phyloP scores from a whole-genome alignment of 2,329 filamentous ascomycete genomes.

The Erysiphe pulchra region DNA sequence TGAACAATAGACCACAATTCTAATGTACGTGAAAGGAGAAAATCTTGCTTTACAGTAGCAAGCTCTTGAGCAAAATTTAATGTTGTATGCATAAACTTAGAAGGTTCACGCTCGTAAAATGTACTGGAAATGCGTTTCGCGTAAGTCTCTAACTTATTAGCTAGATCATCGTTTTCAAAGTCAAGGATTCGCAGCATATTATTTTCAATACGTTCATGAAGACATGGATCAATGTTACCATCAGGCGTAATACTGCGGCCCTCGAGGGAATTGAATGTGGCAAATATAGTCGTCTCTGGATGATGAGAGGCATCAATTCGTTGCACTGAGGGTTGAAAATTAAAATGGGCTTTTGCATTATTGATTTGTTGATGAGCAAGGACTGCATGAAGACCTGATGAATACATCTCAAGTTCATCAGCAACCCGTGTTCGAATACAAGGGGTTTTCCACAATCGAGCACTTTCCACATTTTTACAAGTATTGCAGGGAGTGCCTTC shows the following conservation, averaged over 20 bases:
- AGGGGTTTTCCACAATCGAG: conserved; percentile 37
- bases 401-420: conserved; percentile 35
- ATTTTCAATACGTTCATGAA: conserved; percentile 12
- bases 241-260: conserved; percentile 8
- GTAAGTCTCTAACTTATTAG: conserved; percentile 31
- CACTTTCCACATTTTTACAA: conserved; percentile 34
- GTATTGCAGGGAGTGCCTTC: conserved; percentile 35
- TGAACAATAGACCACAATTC: conserved; percentile 41
- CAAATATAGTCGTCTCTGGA: conserved; percentile 18
- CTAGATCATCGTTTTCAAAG: conserved; percentile 32
- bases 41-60: conserved; percentile 23
- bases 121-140: conserved; percentile 30
- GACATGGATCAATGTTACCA: conserved; percentile 14
- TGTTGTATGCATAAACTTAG: conserved; percentile 31
- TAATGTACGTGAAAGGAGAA: conserved; percentile 28
- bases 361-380: conserved; percentile 34
- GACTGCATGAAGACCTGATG: conserved; percentile 35
- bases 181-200: conserved; percentile 28
- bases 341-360: conserved; percentile 23
- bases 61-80: conserved; percentile 23
- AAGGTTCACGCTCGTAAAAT: conserved; percentile 32
- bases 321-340: conserved; percentile 19
- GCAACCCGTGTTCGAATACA: conserved; percentile 36
- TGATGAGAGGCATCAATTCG: conserved; percentile 33
- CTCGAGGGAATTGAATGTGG: conserved; percentile 11